These are phyloP conservation scores for Phytophthora sp. DNA, from an alignment of 352 stramenopile genomes.

Conservation along the genomic window DNA sequence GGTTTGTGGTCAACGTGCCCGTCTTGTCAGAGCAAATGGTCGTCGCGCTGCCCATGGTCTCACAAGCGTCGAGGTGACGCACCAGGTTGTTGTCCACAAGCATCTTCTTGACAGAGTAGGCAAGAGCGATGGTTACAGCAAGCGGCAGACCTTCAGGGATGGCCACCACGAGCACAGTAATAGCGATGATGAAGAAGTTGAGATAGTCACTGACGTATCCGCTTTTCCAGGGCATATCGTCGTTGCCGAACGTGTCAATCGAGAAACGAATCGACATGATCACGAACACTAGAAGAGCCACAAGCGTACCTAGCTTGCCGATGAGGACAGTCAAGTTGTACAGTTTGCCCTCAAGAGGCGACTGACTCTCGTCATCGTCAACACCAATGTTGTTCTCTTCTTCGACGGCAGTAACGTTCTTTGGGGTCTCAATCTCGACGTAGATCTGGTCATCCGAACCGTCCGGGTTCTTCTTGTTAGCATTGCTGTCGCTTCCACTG, in stretches of 20 bases:
- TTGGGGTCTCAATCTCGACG: constrained; percentile 61
- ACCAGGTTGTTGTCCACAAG: constrained; percentile 91
- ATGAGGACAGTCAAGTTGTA: constrained; percentile 65
- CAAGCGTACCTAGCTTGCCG: constrained; percentile 60
- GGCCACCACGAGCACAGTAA: constrained; percentile 90
- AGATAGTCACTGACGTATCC: constrained; percentile 53
- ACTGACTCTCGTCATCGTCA: constrained; percentile 46
- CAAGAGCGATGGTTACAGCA: constrained; percentile 95
- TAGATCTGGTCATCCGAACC: constrained; percentile 41
- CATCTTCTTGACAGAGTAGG: constrained; percentile 93
- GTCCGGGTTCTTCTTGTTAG: constrained; percentile 29
- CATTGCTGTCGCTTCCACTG: constrained; percentile 37
- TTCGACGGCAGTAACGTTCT: constrained; percentile 27
- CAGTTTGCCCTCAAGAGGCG: constrained; percentile 58
- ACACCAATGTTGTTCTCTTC: constrained; percentile 23
- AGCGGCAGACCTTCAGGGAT: constrained; percentile 97
- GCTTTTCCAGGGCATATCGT: constrained; percentile 42
- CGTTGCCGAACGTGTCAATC: constrained; percentile 47
- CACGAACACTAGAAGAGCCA: constrained; percentile 65
- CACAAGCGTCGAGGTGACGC: constrained; percentile 79
- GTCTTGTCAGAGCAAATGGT: constrained; percentile 95
- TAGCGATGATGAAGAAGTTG: constrained; percentile 78
- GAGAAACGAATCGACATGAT: constrained; percentile 71
- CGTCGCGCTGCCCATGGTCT: constrained; percentile 94
- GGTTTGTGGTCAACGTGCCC: constrained; percentile 97